Base-by-base conservation (phyloP, 2,329 filamentous ascomycete species). In the Colletotrichum liaoningense region DNA sequence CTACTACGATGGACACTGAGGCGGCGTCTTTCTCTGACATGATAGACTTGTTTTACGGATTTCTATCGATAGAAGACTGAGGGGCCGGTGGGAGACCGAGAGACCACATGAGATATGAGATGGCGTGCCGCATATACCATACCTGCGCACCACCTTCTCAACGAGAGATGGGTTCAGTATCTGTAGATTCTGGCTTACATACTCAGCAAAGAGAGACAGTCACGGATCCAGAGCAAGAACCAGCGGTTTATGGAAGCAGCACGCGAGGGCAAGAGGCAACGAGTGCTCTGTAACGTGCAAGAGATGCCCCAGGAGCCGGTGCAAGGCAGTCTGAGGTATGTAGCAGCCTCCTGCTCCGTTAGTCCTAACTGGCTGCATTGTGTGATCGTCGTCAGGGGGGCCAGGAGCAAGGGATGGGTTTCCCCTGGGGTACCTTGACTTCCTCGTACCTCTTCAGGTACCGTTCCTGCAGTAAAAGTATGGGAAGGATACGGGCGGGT, bases 341-440 rank as follows among this genome's bases (percentile, higher is more conserved):
- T 73, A 72, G 69, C 72, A 74, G 72, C 70, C 66, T 63, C 67
- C 49, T 57, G 69, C 35, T 58, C 63, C 49, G 35, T 49, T 57
- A 38, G 38, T 49, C 59, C 59, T 26, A 57, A 67, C n/a, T 6
- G 66, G 68, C 38, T 59, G 52, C 49, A 57, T 72, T 68, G 68
- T 67, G n/a, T 74, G 72, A 74, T 72, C 68, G 57, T 26, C 72
- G 59, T 63, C n/a, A 52, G 67, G 68, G 35, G 57, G 38, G 57
- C 14, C 42, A 16, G 57, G 30, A 28, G 26, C 28, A 28, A 35
- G 57, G 24, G 42, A 63, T 49, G 19, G 16, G 16, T n/a, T 22
- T 30, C 26, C 46, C 26, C 14, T 26, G 24, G 26, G 16, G 38
- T 22, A 46, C n/a, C 38, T 24, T 46, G 14, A 9, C 14, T 49